Base-by-base conservation (phyloP, 306 rosid genomes). In the Quercus aquifolioides region DNA sequence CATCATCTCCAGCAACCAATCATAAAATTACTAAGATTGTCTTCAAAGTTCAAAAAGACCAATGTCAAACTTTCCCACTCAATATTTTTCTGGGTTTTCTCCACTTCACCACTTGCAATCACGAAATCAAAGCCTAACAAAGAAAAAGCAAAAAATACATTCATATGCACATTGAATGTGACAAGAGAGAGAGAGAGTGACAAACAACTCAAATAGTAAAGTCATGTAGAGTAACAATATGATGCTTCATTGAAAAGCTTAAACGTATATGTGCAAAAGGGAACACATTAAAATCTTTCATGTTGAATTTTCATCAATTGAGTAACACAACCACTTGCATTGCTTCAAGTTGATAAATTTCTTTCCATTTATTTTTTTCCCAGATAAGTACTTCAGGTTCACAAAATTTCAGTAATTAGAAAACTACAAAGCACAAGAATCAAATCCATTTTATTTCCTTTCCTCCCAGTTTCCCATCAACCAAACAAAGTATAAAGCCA, bases 1-100 rank as follows among this genome's bases (percentile, higher is more conserved):
- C 73, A 63, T 70, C 73, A 58, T 81, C 77, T 74, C 67, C 70
- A 38, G 78, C 83, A 73, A 62, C 54, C 85, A 81, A 70, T 84
- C 46, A 73, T 74, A 77, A 85, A 87, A 82, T 76, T 59, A 64
- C 65, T 19, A 41, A 69, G 30, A 54, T 68, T 81, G 80, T 68
- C 84, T 73, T 85, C 78, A 41, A 41, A 41, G 82, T 28, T 69
- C 59, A 65, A 28, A 82, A 72, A 72, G 74, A 70, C 26, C 21
- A 33, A 71, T 55, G 76, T 43, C 49, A 76, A 84, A 73, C 59
- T 51, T 80, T 49, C 59, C 54, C 67, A 49, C 65, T 64, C 19
- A 55, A 46, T 35, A 76, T 6, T 63, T 62, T 71, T 26, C 35
- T 13, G 38, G 41, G 31, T 20, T 80, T 73, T 54, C 80, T 51